A percentile compares a stretch with the other conserved stretches of the same genome.
phyloP scores from a whole-genome alignment of 108 stramenopile genomes.

The Fragilariopsis cylindrus region DNA sequence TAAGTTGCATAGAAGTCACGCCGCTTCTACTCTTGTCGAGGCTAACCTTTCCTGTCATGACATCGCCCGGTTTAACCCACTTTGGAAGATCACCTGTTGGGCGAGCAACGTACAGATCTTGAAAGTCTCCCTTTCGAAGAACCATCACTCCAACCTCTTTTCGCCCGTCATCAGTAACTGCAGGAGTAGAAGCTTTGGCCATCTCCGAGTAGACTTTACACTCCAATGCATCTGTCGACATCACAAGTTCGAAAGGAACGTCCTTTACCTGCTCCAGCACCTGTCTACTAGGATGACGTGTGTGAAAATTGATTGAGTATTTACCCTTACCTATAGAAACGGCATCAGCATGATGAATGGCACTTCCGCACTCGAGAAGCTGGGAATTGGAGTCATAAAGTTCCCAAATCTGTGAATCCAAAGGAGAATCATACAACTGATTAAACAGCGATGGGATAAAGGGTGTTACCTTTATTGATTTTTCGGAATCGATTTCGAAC shows the following conservation, averaged over 20 bases:
- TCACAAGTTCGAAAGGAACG: conserved; percentile 34
- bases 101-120: conserved; percentile 41
- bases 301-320: conserved; percentile 31
- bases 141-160: conserved; percentile 7
- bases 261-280: conserved; percentile 43
- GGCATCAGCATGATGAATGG: conserved; percentile 39
- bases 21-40: conserved; percentile 32
- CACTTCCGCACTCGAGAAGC: conserved; percentile 33
- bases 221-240: conserved; percentile 16
- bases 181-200: conserved; percentile 40
- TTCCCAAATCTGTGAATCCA: conserved; percentile 46
- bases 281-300: conserved; percentile 38
- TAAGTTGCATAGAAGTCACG: conserved; percentile 28
- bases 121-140: conserved; percentile 27
- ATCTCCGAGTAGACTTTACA: conserved; percentile 34
- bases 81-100: conserved; percentile 35
- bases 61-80: conserved; percentile 41
- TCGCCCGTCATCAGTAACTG: conserved; percentile 18
- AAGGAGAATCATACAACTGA: conserved; percentile 45
- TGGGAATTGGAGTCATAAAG: conserved; percentile 33
- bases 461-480: conserved; percentile 31
- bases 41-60: conserved; percentile 26
- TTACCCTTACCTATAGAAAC: conserved; percentile 36
- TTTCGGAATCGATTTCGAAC: conserved; percentile 36
- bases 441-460: conserved; percentile 30